Evolutionary conservation across 2,329 filamentous ascomycete genomes (phyloP), one percentile per base, ranked within the genome.

Genomic region (Dothideomycetidae sp.): DNA sequence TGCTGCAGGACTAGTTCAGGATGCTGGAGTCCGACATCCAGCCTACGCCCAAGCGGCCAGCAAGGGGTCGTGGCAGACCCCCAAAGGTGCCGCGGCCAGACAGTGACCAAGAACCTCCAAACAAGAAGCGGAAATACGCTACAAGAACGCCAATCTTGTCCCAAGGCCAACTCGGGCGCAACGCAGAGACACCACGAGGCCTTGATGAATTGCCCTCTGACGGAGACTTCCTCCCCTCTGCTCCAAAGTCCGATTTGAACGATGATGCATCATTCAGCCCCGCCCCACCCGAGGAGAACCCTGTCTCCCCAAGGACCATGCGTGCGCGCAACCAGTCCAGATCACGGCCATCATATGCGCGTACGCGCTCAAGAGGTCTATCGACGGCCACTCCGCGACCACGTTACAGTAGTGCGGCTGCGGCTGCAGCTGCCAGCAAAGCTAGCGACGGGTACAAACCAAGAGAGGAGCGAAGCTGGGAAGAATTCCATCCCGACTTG

Each of bases 361-460:
- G 69, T 57, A 52, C 66, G 53, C 58, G 63, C 38, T 61, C 66
- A 50, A 74, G 58, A 55, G 73, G 62, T 52, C 70, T 59, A 45
- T 63, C 68, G 44, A 65, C 67, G 34, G 68, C 60, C 37, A 59
- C 60, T 51, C 54, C 57, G 19, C 66, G 68, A 49, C 81, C 81
- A 55, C 73, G 81, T 46, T 92, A 81, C 59, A 84, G 79, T 50
- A 88, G 82, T 31, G 84, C 73, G n/a, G 84, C 88, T 10, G 85
- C 85, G 17, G 82, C 86, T 15, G 83, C 86, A 35, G 85, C 84
- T 4, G 80, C 81, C 3, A 80, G 90, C 42, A 82, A 84, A 48
- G 85, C 93, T 54, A 86, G 77, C 50, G 90, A 96, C 63, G 86
- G 88, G 35, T 96, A 96, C 61, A 98, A 98, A 57, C 90, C 90